Evolutionary conservation across 345 rosid genomes (phyloP).

Genomic region (Abelmoschus esculentus): DNA sequence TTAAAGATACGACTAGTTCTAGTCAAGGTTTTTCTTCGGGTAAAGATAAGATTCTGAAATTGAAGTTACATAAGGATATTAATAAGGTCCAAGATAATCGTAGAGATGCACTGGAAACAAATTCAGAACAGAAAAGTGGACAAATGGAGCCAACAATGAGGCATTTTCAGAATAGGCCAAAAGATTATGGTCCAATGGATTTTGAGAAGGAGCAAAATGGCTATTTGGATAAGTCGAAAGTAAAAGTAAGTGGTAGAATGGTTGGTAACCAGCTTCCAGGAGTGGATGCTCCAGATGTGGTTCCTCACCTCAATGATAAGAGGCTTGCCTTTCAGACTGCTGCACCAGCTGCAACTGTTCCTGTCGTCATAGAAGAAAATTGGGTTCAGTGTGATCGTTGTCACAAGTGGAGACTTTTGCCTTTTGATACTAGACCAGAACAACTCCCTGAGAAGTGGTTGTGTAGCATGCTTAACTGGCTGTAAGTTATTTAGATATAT

Average conservation of each 20-base stretch:
- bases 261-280: constrained; percentile 19
- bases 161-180: constrained; percentile 21
- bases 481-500: constrained; percentile 43
- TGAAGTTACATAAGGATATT: constrained; percentile 30
- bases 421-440: constrained; percentile 34
- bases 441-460: constrained; percentile 66
- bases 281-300: constrained; percentile 19
- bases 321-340: constrained; percentile 22
- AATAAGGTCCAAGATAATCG: constrained; percentile 18
- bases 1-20: constrained; percentile 17
- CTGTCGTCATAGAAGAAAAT: constrained; percentile 26
- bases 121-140: constrained; percentile 13
- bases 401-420: constrained; percentile 62
- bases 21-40: constrained; percentile 20
- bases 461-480: constrained; percentile 76
- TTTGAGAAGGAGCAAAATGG: constrained; percentile 19
- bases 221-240: constrained; percentile 24
- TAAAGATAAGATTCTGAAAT: constrained; percentile 22
- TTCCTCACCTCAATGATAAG: constrained; percentile 19
- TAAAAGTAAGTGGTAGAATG: constrained; percentile 21
- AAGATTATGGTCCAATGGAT: constrained; percentile 16
- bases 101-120: constrained; percentile 16
- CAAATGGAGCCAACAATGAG: constrained; percentile 4
- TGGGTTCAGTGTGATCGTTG: constrained; percentile 71
- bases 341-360: constrained; percentile 26